Evolutionary conservation across 2,329 filamentous ascomycete genomes (phyloP), one percentile per base, ranked within the genome.

Genomic region (Diplodia mutila): DNA sequence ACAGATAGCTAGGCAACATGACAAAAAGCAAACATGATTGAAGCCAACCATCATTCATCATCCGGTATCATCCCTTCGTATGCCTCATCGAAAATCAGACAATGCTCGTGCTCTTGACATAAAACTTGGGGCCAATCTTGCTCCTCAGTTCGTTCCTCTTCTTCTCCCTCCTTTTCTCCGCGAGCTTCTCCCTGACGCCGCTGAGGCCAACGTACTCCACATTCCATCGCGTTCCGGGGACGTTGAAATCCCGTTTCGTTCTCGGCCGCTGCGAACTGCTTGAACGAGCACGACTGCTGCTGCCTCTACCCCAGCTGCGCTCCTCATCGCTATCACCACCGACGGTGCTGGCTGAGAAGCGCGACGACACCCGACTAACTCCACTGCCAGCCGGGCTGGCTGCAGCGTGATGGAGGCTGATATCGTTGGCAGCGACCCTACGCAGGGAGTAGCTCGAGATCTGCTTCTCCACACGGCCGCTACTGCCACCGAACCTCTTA

Each of bases 101-200:
- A 51, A 63, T 63, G 23, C 59, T 63, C 46, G 59, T 63, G 23
- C 52, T 65, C 5, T 65, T 55, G 52, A 54, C 34, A 23, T 65
- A 55, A 21, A 65, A 65, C 21, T 65, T 65, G 18, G 37, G 52
- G 2, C 49, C 49, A 72, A 89, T 89, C 66, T 82, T 85, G 66
- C 82, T 80, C 70, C 86, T 83, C 61, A 89, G 76, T 68, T 78
- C 81, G 69, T 85, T 80, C 69, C 87, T 79, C 68, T 84, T 78
- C 70, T 81, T 84, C 74, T 88, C 85, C 63, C 81, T 80, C 69
- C 78, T 81, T 65, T 79, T 77, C 73, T 83, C 81, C 46, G 78
- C 75, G 8, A 87, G 69, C 61, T 80, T 81, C 51, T 82, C 80
- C 54, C 82, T 82, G 53, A 88, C 75, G 18, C 82, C 82, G 32